Conservation (phyloP, 1,284 basidiomycete genomes). For the Ceratobasidium sp. region DNA sequence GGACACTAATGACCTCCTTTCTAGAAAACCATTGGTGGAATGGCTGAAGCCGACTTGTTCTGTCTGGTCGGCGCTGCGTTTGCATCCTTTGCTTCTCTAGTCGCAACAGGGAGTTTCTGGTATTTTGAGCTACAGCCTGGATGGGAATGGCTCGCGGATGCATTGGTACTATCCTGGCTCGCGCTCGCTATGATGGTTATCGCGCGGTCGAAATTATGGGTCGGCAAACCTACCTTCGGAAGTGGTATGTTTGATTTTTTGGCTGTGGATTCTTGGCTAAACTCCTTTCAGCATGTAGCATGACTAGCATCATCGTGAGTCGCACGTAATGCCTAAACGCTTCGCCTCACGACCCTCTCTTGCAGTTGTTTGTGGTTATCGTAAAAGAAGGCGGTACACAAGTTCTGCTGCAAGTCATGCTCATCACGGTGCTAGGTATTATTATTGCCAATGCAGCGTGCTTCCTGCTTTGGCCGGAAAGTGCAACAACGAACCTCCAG, state of each 20-base stretch:
- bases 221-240: constrained; percentile 89
- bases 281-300: constrained; percentile 76
- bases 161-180: constrained; percentile 80
- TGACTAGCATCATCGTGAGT: constrained; percentile 88
- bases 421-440: constrained; percentile 83
- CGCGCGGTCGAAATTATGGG: constrained; percentile 91
- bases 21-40: constrained; percentile 83
- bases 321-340: constrained; percentile 66
- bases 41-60: constrained; percentile 89
- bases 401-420: constrained; percentile 76
- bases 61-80: constrained; percentile 79
- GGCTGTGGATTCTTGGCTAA: background rate
- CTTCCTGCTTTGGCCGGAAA: constrained; percentile 83
- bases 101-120: constrained; percentile 81
- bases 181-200: constrained; percentile 83
- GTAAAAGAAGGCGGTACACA: constrained; percentile 90
- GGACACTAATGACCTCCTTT: constrained; percentile 35
- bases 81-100: constrained; percentile 76
- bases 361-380: constrained; percentile 61
- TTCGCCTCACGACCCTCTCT: constrained; percentile 40
- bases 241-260: constrained; percentile 66
- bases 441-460: constrained; percentile 85
- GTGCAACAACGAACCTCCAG: constrained; percentile 86
- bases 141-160: constrained; percentile 74
- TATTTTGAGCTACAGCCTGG: constrained; percentile 71